phyloP scores from a whole-genome alignment of 1,284 basidiomycete species.

The Sphaerobolus stellatus region DNA sequence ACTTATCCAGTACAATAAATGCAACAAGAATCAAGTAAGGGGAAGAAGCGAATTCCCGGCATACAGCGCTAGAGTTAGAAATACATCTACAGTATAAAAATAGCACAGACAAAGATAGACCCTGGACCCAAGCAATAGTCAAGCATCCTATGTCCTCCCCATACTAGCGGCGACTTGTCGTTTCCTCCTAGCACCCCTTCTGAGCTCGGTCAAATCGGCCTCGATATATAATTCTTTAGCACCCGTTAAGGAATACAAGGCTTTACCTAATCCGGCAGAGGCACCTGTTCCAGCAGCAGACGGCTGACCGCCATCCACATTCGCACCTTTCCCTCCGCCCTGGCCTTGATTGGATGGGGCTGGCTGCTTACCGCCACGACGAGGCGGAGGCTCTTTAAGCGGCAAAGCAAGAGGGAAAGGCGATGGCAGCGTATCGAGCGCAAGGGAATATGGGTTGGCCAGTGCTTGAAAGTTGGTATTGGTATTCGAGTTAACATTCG shows the following conservation, averaged over 20 bases:
- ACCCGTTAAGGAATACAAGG: conserved; percentile 48
- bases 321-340: conserved; percentile 49
- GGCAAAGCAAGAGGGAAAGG: conserved; percentile 72
- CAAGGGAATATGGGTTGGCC: conserved; percentile 74
- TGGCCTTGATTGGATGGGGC: conserved; percentile 32
- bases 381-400: conserved; percentile 39
- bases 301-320: conserved; percentile 54
- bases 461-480: conserved; percentile 59
- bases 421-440: conserved; percentile 78
- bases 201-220: conserved; percentile 70
- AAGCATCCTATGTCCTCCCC: neutral
- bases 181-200: conserved; percentile 63
- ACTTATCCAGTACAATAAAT: too few relatives aligned
- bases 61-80: too few relatives aligned
- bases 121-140: too few relatives aligned
- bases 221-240: conserved; percentile 70
- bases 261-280: conserved; percentile 62
- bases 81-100: too few relatives aligned
- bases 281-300: conserved; percentile 35
- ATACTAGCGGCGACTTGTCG: conserved; percentile 48
- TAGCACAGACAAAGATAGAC: too few relatives aligned
- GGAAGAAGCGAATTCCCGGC: too few relatives aligned
- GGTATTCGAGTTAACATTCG: conserved; percentile 32
- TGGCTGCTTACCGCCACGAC: conserved; percentile 28
- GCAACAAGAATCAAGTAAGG: too few relatives aligned